Percentiles rank a stretch among this genome's conserved stretches.
phyloP scores from a whole-genome alignment of 1,139 yeast species.

The Saccharomycopsis crataegensis region DNA sequence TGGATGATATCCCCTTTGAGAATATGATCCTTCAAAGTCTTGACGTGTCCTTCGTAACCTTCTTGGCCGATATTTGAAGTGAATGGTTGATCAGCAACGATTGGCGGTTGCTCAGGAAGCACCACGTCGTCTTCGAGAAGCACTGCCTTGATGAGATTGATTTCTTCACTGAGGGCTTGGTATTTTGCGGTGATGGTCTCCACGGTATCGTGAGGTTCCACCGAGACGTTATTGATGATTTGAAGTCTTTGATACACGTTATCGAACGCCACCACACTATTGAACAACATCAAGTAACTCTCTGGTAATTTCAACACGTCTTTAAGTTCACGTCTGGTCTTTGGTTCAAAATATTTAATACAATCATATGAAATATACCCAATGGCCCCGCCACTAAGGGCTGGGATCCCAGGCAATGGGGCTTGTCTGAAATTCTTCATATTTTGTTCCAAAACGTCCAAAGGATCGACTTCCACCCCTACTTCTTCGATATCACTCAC shows the following conservation, averaged over 20 bases:
- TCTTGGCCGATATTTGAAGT: slow-evolving; percentile 86
- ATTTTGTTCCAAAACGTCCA: slow-evolving; percentile 65
- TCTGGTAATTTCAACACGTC: slow-evolving; percentile 85
- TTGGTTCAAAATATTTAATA: slow-evolving; percentile 92
- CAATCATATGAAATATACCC: slow-evolving; percentile 96
- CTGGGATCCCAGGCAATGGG: slow-evolving; percentile 72
- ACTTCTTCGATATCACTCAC: slow-evolving; percentile 47
- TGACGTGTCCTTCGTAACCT: slow-evolving; percentile 83
- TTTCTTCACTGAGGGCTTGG: slow-evolving; percentile 46
- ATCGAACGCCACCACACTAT: slow-evolving; percentile 84
- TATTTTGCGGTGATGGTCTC: slow-evolving; percentile 43
- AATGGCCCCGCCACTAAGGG: slow-evolving; percentile 89
- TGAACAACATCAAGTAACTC: slow-evolving; percentile 85
- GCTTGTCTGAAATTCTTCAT: slow-evolving; percentile 59
- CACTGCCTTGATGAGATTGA: slow-evolving; percentile 47
- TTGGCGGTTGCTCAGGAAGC: slow-evolving; percentile 68
- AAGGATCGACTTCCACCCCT: slow-evolving; percentile 68
- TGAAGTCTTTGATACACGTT: slow-evolving; percentile 91
- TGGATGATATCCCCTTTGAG: slow-evolving; percentile 89
- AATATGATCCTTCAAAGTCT: slow-evolving; percentile 69
- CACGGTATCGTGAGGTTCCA: slow-evolving; percentile 33
- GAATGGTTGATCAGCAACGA: slow-evolving; percentile 55
- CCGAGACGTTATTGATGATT: slow-evolving; percentile 69
- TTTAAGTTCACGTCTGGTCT: slow-evolving; percentile 61
- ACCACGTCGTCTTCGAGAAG: slow-evolving; percentile 39